Base-by-base conservation (phyloP, 306 rosid genomes). In the Pterocarpus santalinus region DNA sequence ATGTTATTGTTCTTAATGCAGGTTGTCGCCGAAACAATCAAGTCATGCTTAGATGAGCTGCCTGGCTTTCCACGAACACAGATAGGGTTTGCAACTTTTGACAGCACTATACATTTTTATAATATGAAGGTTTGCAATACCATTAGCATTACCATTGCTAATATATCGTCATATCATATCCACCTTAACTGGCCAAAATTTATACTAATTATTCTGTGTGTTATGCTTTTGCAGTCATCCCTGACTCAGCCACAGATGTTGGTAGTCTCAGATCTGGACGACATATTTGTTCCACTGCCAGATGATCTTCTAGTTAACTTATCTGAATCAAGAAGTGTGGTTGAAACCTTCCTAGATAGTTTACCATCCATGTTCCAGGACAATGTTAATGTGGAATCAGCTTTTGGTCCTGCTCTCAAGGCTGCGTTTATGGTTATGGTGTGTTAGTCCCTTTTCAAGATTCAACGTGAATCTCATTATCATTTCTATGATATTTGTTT, bases 191-290 rank as follows among this genome's bases (percentile, higher is more conserved):
- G 70, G 62, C 56, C 16, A 34, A 53, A 64, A 53, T 32, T 14
- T 66, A 46, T 73, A 73, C 82, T 86, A 35, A 86, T 72, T 66
- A 35, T 81, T 79, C 64, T 84, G 58, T 76, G 81, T 69, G 35
- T 80, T 80, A 83, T 76, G 73, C 78, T 35, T 64, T 67, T 89
- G 80, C 89, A 96, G 99, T 90, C 99, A 74, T 90, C 98, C 81
- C 86, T 96, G 90, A 91, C 91, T 58, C 99, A 96, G 84, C 97
- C 99, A 53, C 99, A 96, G 88, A 96, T 96, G 99, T 88, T 90
- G 91, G 99, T 96, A 82, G 97, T 96, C 88, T 92, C 99, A 76
- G 99, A 96, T 89, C 85, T 96, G 79, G 99, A 96, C 69, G 99
- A 93, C 69, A 82, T 96, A 86, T 96, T 96, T 90, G 84, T 96